Conservation (phyloP, 2,329 filamentous ascomycete species). For the Colletotrichum sp. region DNA sequence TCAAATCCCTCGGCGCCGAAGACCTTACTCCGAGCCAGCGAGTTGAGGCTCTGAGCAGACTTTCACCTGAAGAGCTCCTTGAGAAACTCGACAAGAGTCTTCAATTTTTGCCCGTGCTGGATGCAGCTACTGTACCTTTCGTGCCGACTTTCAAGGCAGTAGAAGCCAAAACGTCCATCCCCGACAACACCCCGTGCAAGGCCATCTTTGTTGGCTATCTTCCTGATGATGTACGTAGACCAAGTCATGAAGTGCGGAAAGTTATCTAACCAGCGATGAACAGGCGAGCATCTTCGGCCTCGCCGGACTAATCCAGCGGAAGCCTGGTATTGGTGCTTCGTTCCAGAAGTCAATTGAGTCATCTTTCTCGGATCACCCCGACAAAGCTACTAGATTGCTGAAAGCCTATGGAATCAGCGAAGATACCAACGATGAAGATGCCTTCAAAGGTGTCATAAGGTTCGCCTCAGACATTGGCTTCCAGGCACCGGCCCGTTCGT, state of each 20-base stretch:
- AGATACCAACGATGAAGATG: not conserved
- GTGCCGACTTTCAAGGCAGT: not conserved
- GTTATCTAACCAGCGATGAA: not conserved
- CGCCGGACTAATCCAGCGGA: not conserved
- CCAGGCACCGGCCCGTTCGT: not conserved
- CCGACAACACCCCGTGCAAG: not conserved
- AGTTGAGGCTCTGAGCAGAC: not conserved
- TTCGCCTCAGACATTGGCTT: not conserved
- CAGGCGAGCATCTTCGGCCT: not conserved
- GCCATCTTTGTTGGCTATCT: not conserved
- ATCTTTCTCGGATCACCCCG: not conserved
- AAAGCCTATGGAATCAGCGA: not conserved
- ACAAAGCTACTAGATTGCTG: not conserved
- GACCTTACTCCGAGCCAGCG: not conserved
- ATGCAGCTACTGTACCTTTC: not conserved
- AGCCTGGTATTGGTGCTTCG: not conserved
- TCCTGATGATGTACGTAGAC: not conserved
- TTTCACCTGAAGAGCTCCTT: not conserved
- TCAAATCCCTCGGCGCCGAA: not conserved
- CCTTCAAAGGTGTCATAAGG: not conserved
- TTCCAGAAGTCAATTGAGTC: not conserved
- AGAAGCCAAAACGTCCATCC: not conserved
- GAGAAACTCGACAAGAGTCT: not conserved
- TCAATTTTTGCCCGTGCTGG: not conserved
- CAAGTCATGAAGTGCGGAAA: not conserved